Base-by-base conservation (phyloP, 352 stramenopile species). In the Pythium phragmitis region DNA sequence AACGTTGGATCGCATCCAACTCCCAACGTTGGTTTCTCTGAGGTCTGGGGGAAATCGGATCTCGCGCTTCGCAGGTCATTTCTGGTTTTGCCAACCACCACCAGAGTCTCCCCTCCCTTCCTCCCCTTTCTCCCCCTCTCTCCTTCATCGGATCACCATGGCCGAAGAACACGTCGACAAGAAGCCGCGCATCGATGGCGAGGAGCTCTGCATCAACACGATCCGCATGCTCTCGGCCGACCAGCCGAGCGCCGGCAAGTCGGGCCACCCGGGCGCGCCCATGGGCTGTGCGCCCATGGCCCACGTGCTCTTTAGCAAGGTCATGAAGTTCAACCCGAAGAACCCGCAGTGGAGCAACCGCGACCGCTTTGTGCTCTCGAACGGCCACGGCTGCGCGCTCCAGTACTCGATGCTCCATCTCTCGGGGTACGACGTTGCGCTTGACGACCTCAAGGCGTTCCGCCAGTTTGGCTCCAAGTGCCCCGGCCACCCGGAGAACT, bases 401-500 rank as follows among this genome's bases (percentile, higher is more conserved):
- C 96, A 99, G 76, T 99, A 99, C 86, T 92, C 88, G 47, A 99
- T 99, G 97, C 87, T 99, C 61, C 95, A 99, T 79, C 86, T 99
- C 33, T 97, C 90, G 49, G 98, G 97, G 59, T 98, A 96, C 80
- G 91, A 97, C 70, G 70, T 98, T 21, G 82, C 84, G 33, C 83
- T 99, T 43, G 96, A 99, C n/a, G 96, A 99, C 76, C 85, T 99
- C 45, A 98, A 98, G 76, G 73, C 81, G 45, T 99, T 99, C 84
- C 95, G 98, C 59, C 91, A 98, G 76, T 83, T 98, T 42, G 93
- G 90, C 60, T 97, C 82, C 72, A 96, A 93, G 67, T 99, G 96
- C 65, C 96, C 98, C 17, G 98, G 98, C 45, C 98, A 99, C 84
- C 97, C 98, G 47, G 98, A 99, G 79, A 98, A 98, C 76, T 98